Evolutionary conservation across 805 yeast species (phyloP).

Genomic region (Tetrapisispora fleetii): DNA sequence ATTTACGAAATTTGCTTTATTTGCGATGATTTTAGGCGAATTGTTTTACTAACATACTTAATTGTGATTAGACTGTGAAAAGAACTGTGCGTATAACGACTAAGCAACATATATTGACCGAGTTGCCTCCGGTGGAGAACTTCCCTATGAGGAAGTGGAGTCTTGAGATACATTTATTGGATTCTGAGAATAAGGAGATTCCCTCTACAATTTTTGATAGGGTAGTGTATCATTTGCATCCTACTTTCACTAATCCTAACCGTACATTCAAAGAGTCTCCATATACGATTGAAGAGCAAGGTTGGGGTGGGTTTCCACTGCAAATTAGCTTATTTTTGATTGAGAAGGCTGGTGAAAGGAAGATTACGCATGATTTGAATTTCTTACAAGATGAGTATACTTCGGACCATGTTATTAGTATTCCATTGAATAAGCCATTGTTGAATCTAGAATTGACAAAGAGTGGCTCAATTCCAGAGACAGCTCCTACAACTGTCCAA

Average conservation of each 20-base stretch:
- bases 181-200: conserved; percentile 67
- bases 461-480: conserved; percentile 71
- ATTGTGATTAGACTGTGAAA: conserved; percentile 40
- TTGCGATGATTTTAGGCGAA: neutral
- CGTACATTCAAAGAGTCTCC: conserved; percentile 77
- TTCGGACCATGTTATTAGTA: conserved; percentile 65
- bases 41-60: neutral
- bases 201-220: conserved; percentile 90
- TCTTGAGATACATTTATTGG: conserved; percentile 64
- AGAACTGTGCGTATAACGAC: conserved; percentile 85
- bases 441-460: conserved; percentile 66
- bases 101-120: conserved; percentile 71
- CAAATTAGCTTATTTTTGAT: conserved; percentile 66
- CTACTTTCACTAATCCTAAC: conserved; percentile 85
- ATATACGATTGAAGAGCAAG: conserved; percentile 80
- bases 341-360: conserved; percentile 88
- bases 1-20: neutral
- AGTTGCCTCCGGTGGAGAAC: conserved; percentile 77
- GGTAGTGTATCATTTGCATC: conserved; percentile 89
- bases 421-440: conserved; percentile 68
- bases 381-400: conserved; percentile 69
- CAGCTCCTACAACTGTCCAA: conserved; percentile 13
- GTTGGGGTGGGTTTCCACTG: conserved; percentile 97
- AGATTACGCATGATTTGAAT: conserved; percentile 81
- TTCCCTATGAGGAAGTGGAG: conserved; percentile 95